Conservation (phyloP, 2,329 filamentous ascomycete species). For the Shiraia bambusicola region DNA sequence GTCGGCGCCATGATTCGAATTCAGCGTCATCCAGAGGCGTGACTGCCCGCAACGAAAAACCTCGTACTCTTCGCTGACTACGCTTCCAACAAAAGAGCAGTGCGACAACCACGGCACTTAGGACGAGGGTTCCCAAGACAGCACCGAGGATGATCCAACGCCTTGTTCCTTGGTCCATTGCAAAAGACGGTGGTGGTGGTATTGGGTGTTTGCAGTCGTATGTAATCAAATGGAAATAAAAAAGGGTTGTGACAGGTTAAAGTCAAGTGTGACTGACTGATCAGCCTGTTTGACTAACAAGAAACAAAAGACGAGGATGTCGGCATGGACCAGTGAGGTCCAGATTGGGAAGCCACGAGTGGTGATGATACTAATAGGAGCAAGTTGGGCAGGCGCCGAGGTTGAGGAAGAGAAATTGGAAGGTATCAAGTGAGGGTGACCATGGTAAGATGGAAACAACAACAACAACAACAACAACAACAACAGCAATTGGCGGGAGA, state of each 20-base stretch:
- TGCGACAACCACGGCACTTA: constrained; percentile 29
- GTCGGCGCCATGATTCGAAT: constrained; percentile 45
- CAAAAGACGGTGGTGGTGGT: constrained; percentile 3
- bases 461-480: no score
- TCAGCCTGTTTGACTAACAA: background rate
- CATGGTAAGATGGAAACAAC: constrained; percentile 18
- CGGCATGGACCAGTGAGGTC: background rate
- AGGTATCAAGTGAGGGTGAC: constrained; percentile 32
- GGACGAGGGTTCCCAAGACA: constrained; percentile 37
- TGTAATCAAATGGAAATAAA: background rate
- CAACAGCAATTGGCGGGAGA: constrained; percentile 16
- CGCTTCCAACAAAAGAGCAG: constrained; percentile 38
- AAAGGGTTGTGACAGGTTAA: background rate
- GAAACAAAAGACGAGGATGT: constrained; percentile 6
- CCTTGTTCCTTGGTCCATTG: constrained; percentile 35
- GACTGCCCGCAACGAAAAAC: constrained; percentile 41
- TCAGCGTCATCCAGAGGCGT: constrained; percentile 45
- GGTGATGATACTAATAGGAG: constrained; percentile 16
- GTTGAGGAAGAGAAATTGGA: constrained; percentile 18
- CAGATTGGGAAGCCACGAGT: constrained; percentile 9
- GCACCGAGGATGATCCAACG: constrained; percentile 43
- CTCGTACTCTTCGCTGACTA: constrained; percentile 35
- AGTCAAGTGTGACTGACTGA: background rate
- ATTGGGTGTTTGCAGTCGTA: background rate
- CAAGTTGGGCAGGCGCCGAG: constrained; percentile 19